A percentile compares a stretch with the other conserved stretches of the same genome.
Evolutionary conservation across 106 monocot genomes (phyloP).

Genomic region (Phalaenopsis equestris): DNA sequence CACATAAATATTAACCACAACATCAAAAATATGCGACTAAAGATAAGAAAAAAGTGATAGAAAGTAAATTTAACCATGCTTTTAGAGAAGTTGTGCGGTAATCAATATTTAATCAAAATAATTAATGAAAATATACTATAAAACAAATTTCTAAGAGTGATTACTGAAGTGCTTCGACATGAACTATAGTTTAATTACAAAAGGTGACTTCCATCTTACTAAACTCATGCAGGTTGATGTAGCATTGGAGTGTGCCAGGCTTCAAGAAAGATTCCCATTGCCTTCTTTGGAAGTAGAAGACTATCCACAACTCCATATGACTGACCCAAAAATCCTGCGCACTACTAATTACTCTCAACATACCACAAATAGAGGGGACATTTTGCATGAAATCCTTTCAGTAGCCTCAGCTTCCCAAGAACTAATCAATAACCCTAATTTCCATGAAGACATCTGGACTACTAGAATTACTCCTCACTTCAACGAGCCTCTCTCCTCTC

Average conservation of each 20-base stretch:
- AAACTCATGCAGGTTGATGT: conserved; percentile 52
- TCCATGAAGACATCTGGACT: conserved; percentile 31
- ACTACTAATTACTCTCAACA: conserved; percentile 10
- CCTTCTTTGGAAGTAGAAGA: conserved; percentile 68
- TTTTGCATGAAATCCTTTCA: conserved; percentile 59
- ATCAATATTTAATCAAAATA: no score
- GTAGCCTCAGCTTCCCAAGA: conserved; percentile 70
- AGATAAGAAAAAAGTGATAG: no score
- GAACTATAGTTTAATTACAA: not conserved
- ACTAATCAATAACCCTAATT: conserved; percentile 40
- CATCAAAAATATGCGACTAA: no score
- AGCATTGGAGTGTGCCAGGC: conserved; percentile 77
- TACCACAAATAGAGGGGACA: conserved; percentile 24
- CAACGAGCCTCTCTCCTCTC: conserved; percentile 20
- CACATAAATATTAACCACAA: no score
- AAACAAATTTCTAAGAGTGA: no score
- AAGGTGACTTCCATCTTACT: not conserved
- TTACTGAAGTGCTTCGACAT: no score
- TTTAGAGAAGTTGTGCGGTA: no score
- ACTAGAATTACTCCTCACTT: conserved; percentile 14
- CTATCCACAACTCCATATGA: conserved; percentile 35
- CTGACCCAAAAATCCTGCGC: conserved; percentile 29
- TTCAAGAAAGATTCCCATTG: conserved; percentile 69
- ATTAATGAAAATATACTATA: no score
- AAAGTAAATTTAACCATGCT: no score